These are phyloP conservation scores for Calonectria hongkongensis DNA, from an alignment of 2,329 filamentous ascomycete genomes.

Conservation along the genomic window DNA sequence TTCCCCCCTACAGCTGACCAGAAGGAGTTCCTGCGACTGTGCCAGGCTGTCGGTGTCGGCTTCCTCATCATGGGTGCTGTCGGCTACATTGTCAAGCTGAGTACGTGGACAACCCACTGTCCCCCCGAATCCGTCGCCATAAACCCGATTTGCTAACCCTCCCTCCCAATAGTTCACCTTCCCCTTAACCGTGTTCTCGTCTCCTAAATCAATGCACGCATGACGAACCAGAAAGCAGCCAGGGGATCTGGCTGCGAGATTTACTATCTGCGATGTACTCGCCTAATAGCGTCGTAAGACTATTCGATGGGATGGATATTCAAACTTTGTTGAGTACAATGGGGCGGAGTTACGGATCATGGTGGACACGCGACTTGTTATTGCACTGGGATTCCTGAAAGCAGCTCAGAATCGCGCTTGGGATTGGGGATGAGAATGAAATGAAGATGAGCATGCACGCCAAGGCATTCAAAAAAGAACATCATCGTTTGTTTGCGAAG, in stretches of 20 bases:
- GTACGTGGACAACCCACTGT: conserved; percentile 61
- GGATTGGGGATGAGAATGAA: conserved; percentile 37
- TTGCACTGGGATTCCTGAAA: conserved; percentile 47
- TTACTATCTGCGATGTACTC: conserved; percentile 23
- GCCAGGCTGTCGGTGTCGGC: conserved; percentile 79
- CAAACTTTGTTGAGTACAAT: conserved; percentile 51
- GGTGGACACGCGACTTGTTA: conserved; percentile 52
- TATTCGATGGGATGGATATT: conserved; percentile 37
- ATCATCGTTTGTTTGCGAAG: conserved; percentile 34
- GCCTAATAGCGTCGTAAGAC: conserved; percentile 28
- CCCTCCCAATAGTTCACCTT: conserved; percentile 73
- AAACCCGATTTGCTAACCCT: conserved; percentile 37
- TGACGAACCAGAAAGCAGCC: background rate
- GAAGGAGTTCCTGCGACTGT: conserved; percentile 67
- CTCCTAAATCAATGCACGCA: conserved; percentile 17
- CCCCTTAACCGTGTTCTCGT: conserved; percentile 83
- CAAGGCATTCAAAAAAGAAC: conserved; percentile 23
- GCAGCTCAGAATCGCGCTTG: conserved; percentile 42
- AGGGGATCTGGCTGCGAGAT: conserved; percentile 27
- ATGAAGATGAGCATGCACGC: conserved; percentile 43
- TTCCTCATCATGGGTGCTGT: conserved; percentile 83
- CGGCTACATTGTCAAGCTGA: conserved; percentile 82
- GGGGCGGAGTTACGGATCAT: conserved; percentile 55
- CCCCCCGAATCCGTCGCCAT: background rate
- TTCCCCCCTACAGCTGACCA: conserved; percentile 59